A percentile compares a stretch with the other conserved stretches of the same genome.
Conservation (phyloP, 495 filamentous ascomycete genomes). For the Penicillium soppii region DNA sequence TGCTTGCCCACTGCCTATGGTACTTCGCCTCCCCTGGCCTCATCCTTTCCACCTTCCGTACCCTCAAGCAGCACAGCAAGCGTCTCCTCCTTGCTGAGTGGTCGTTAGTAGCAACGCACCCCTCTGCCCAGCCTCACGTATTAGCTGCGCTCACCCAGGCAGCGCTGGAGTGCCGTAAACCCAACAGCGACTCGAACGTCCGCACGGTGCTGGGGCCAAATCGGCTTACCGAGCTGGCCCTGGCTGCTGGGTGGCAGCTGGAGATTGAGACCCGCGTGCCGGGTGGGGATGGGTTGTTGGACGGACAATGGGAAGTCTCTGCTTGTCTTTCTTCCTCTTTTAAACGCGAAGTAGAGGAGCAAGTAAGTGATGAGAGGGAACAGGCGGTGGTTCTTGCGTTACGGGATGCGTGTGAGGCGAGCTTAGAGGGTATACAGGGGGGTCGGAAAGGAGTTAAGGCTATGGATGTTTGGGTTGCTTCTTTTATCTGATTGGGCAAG, state of each 20-base stretch:
- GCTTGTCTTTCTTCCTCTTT: conserved; percentile 27
- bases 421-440: conserved; percentile 25
- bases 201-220: conserved; percentile 39
- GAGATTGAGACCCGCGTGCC: conserved; percentile 27
- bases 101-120: conserved; percentile 25
- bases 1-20: conserved; percentile 51
- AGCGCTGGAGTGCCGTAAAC: conserved; percentile 22
- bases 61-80: conserved; percentile 29
- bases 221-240: conserved; percentile 28
- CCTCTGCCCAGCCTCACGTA: conserved; percentile 25
- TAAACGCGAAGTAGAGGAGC: conserved; percentile 24
- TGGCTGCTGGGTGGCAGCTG: conserved; percentile 24
- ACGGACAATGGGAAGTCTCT: conserved; percentile 48
- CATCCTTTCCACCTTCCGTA: conserved; percentile 30
- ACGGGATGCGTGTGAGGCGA: conserved; percentile 33
- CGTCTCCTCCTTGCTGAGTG: conserved; percentile 42
- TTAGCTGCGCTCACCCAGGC: conserved; percentile 23
- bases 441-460: conserved; percentile 35
- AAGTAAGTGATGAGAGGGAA: conserved; percentile 32
- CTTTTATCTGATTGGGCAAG: conserved; percentile 27
- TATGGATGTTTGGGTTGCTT: conserved; percentile 51
- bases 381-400: conserved; percentile 29
- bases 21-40: conserved; percentile 40
- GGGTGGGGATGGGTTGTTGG: conserved; percentile 34
- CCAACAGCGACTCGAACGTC: conserved; percentile 37